Evolutionary conservation across 768 basidiomycete species (phyloP).

Genomic region (Rhizopogon vinicolor): DNA sequence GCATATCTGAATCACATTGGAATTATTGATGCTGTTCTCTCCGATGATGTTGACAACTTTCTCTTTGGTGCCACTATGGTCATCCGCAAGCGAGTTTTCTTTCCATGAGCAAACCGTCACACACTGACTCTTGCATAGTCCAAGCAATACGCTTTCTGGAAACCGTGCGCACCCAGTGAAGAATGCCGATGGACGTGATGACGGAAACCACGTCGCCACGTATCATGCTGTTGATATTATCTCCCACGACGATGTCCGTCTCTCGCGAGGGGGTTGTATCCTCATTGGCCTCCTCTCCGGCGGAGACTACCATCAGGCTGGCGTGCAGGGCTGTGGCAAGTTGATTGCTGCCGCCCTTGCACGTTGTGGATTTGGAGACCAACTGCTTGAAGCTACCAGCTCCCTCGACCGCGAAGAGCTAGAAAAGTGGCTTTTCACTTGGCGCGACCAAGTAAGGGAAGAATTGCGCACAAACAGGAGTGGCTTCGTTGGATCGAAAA

Average conservation of each 20-base stretch:
- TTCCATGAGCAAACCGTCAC: not conserved
- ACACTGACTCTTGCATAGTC: slow-evolving; percentile 34
- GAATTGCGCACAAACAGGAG: slow-evolving; percentile 69
- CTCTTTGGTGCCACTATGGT: slow-evolving; percentile 83
- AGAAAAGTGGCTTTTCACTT: slow-evolving; percentile 48
- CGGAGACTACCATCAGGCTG: slow-evolving; percentile 82
- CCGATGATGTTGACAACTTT: slow-evolving; percentile 93
- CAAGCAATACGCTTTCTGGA: slow-evolving; percentile 69
- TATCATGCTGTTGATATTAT: slow-evolving; percentile 35
- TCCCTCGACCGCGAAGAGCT: slow-evolving; percentile 42
- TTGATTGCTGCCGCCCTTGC: slow-evolving; percentile 76
- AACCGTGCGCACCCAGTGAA: slow-evolving; percentile 59
- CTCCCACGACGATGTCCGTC: slow-evolving; percentile 42
- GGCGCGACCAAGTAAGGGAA: slow-evolving; percentile 57
- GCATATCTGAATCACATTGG: slow-evolving; percentile 82
- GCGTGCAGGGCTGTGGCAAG: slow-evolving; percentile 62
- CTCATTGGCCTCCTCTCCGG: slow-evolving; percentile 84
- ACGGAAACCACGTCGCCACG: slow-evolving; percentile 60
- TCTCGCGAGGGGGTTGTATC: slow-evolving; percentile 64
- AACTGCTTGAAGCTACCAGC: slow-evolving; percentile 55
- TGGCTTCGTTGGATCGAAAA: slow-evolving; percentile 60
- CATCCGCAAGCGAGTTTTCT: slow-evolving; percentile 66
- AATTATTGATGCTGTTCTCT: slow-evolving; percentile 81
- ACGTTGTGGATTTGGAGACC: slow-evolving; percentile 75
- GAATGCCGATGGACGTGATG: slow-evolving; percentile 64